Conservation (phyloP, 805 yeast genomes). For the Saturnispora quitensis region DNA sequence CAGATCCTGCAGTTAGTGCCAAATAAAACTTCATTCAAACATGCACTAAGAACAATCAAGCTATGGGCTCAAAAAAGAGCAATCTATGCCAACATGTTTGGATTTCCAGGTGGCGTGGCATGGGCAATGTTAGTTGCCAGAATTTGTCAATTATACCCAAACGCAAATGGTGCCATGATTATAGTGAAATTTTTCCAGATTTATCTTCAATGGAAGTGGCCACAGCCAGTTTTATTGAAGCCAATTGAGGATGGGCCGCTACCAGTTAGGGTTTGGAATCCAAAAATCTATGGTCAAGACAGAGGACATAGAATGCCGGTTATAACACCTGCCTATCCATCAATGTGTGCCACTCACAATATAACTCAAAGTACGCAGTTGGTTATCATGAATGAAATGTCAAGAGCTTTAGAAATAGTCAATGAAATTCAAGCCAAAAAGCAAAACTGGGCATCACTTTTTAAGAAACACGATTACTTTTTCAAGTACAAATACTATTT, state of each 20-base stretch:
- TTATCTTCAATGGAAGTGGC: slow-evolving; percentile 92
- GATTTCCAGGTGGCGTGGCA: slow-evolving; percentile 99
- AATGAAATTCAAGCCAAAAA: slow-evolving; percentile 56
- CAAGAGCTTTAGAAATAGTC: slow-evolving; percentile 65
- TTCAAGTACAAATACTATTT: slow-evolving; percentile 77
- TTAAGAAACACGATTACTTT: slow-evolving; percentile 76
- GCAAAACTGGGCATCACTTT: slow-evolving; percentile 65
- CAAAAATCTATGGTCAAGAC: slow-evolving; percentile 80
- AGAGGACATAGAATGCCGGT: slow-evolving; percentile 93
- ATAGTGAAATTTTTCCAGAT: slow-evolving; percentile 85
- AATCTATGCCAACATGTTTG: slow-evolving; percentile 87
- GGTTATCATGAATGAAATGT: slow-evolving; percentile 69
- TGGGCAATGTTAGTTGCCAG: slow-evolving; percentile 99
- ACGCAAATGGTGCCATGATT: slow-evolving; percentile 87
- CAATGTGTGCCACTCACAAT: slow-evolving; percentile 98
- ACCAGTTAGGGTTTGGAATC: slow-evolving; percentile 96
- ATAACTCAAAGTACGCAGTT: slow-evolving; percentile 82
- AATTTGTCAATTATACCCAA: slow-evolving; percentile 92
- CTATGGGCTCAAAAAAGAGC: slow-evolving; percentile 97
- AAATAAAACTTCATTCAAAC: slow-evolving; percentile 84
- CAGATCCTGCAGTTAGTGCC: slow-evolving; percentile 87
- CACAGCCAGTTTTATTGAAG: slow-evolving; percentile 89
- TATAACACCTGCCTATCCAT: slow-evolving; percentile 95
- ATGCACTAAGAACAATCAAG: slow-evolving; percentile 86
- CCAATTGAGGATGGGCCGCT: slow-evolving; percentile 96